phyloP scores from a whole-genome alignment of 164 flowering plant species.

The Akebia trifoliata region DNA sequence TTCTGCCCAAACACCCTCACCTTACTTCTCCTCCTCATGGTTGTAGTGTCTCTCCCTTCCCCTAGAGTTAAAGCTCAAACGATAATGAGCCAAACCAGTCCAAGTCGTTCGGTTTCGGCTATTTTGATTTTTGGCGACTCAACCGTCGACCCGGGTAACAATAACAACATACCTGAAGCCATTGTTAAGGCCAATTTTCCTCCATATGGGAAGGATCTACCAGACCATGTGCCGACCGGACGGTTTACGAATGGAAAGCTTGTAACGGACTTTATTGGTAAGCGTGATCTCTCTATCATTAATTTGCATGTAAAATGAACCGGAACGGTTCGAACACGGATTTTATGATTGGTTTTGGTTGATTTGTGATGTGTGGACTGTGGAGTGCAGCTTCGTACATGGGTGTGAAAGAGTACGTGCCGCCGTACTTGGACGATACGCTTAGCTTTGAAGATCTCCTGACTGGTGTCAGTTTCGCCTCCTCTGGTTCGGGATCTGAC shows the following conservation, averaged over 20 bases:
- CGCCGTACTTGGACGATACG: constrained; percentile 57
- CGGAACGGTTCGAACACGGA: too few species aligned
- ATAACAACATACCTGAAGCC: constrained; percentile 42
- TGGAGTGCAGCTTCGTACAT: constrained; percentile 39
- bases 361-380: too few species aligned
- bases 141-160: constrained; percentile 71
- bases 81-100: too few species aligned
- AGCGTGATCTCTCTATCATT: too few species aligned
- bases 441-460: constrained; percentile 47
- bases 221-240: constrained; percentile 45
- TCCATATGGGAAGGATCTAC: constrained; percentile 60
- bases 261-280: constrained; percentile 51
- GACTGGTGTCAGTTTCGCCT: constrained; percentile 79
- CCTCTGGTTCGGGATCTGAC: constrained; percentile 70
- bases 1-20: background rate
- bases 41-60: background rate
- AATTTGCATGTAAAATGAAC: too few species aligned
- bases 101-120: constrained; percentile 25
- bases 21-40: background rate
- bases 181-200: constrained; percentile 39
- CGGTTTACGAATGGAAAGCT: constrained; percentile 59
- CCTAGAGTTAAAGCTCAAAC: background rate
- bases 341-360: too few species aligned
- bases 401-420: constrained; percentile 57
- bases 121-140: constrained; percentile 72